phyloP scores from a whole-genome alignment of 1,284 basidiomycete species.

The Tilletia indica region DNA sequence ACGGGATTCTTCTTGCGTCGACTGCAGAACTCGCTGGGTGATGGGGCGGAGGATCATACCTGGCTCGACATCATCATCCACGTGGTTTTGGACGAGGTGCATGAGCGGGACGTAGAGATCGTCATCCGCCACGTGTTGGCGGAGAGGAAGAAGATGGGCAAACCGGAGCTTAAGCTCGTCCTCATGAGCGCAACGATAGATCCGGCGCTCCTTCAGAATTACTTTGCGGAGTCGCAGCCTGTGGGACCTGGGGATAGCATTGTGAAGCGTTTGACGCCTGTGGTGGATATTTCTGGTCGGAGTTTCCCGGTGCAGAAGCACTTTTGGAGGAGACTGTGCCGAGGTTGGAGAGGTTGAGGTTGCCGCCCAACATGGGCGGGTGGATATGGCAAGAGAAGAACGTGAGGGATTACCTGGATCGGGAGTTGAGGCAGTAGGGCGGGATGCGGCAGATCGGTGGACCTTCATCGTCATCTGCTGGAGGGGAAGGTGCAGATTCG shows the following conservation, averaged over 20 bases:
- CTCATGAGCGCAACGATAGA: conserved; percentile 97
- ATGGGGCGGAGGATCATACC: conserved; percentile 34
- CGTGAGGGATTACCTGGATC: conserved; percentile 72
- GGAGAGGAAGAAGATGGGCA: conserved; percentile 69
- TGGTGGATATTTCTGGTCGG: conserved; percentile 85
- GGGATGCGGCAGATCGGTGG: conserved; percentile 21
- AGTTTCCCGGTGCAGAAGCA: conserved; percentile 82
- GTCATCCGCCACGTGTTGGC: conserved; percentile 81
- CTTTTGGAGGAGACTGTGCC: conserved; percentile 76
- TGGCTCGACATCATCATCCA: conserved; percentile 81
- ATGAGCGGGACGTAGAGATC: conserved; percentile 93
- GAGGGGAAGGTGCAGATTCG: conserved; percentile 46
- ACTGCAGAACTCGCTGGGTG: conserved; percentile 72
- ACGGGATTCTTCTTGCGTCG: conserved; percentile 86
- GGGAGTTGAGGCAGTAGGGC: conserved; percentile 61
- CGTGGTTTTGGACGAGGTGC: conserved; percentile 91
- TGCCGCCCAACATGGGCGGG: conserved; percentile 56
- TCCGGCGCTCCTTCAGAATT: conserved; percentile 79
- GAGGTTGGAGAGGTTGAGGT: conserved; percentile 33
- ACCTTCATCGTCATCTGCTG: conserved; percentile 28
- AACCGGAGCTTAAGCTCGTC: conserved; percentile 78
- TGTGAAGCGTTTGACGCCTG: conserved; percentile 63
- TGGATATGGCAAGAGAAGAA: conserved; percentile 76
- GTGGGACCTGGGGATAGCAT: conserved; percentile 17
- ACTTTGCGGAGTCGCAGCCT: conserved; percentile 67